phyloP scores from a whole-genome alignment of 2,329 filamentous ascomycete genomes.

The Stagonosporopsis rhizophila region DNA sequence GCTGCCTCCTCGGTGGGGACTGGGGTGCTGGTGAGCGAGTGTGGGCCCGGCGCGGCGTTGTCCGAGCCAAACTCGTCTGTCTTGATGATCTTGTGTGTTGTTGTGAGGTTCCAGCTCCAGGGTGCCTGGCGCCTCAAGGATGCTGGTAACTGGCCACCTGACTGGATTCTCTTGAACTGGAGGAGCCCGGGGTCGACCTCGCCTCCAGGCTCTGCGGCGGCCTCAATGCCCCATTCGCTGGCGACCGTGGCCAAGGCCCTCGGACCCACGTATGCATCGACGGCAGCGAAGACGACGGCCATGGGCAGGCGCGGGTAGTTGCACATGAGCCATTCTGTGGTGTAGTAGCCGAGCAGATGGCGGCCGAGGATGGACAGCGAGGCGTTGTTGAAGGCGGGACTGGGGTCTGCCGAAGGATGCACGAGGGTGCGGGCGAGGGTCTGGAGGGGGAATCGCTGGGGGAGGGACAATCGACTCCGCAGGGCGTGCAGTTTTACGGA shows the following conservation, averaged over 20 bases:
- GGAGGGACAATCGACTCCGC: conserved; percentile 85
- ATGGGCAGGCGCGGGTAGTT: conserved; percentile 91
- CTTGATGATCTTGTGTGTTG: conserved; percentile 76
- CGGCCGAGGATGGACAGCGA: conserved; percentile 81
- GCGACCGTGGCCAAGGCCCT: conserved; percentile 76
- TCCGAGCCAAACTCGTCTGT: conserved; percentile 85
- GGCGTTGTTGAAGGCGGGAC: conserved; percentile 85
- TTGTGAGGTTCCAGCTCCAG: conserved; percentile 49
- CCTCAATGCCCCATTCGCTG: conserved; percentile 89
- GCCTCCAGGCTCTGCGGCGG: conserved; percentile 81
- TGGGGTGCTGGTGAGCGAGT: conserved; percentile 30
- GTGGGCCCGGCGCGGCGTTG: conserved; percentile 37
- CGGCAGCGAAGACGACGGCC: conserved; percentile 82
- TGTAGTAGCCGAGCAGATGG: conserved; percentile 86
- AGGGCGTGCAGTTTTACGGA: conserved; percentile 93
- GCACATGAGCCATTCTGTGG: conserved; percentile 85
- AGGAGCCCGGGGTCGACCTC: conserved; percentile 92
- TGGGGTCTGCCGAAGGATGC: conserved; percentile 81
- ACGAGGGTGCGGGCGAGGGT: conserved; percentile 87
- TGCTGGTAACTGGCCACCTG: conserved; percentile 37
- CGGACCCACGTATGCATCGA: conserved; percentile 82
- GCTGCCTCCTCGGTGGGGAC: conserved; percentile 65
- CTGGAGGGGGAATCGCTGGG: conserved; percentile 80
- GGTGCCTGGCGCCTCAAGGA: conserved; percentile 34
- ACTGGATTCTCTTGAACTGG: conserved; percentile 69